Evolutionary conservation across 306 rosid species (phyloP), one percentile per base, ranked within the genome.

Genomic region (Vigna hirtella): DNA sequence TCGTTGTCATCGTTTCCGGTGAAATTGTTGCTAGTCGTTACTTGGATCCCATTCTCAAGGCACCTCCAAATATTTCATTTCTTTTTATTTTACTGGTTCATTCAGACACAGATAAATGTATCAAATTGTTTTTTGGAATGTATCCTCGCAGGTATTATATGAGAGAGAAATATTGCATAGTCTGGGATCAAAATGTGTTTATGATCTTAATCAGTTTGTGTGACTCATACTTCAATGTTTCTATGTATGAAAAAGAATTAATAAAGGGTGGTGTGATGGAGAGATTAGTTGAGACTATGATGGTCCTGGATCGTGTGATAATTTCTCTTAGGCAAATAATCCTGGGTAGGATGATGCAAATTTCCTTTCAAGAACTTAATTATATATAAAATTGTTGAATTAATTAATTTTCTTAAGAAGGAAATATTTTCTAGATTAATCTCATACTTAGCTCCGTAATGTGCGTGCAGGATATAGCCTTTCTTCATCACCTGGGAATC

Each of bases 401-500:
- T 24, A 47, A 14, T 7, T 48, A 3, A 18, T 56, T 73, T 57
- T 51, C n/a, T 7, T 4, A 8, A 12, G 20, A 18, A 40, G 6
- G n/a, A 40, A 40, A n/a, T 38, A 2, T 18, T 22, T 18, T 22
- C 20, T 22, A 22, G 55, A 38, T 72, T 73, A 16, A 73, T 73
- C 13, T 17, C 3, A 10, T 76, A 65, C 52, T 74, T 65, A 28
- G n/a, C 3, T 45, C 6, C 42, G 59, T 55, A 55, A 42, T 80
- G 22, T 75, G 40, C 26, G 15, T 82, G 78, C 97, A 91, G 97
- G 97, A 91, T 79, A 88, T 91, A 73, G 97, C 97, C 52, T 90
- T 87, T 77, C 97, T 91, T 55, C 93, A 91, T 82, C 93, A 90
- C 65, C 80, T 91, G 83, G 97, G 97, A 77, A 91, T 91, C 78